phyloP scores from a whole-genome alignment of 192 early-diverging fungal genomes.

The Pilaira anomala region DNA sequence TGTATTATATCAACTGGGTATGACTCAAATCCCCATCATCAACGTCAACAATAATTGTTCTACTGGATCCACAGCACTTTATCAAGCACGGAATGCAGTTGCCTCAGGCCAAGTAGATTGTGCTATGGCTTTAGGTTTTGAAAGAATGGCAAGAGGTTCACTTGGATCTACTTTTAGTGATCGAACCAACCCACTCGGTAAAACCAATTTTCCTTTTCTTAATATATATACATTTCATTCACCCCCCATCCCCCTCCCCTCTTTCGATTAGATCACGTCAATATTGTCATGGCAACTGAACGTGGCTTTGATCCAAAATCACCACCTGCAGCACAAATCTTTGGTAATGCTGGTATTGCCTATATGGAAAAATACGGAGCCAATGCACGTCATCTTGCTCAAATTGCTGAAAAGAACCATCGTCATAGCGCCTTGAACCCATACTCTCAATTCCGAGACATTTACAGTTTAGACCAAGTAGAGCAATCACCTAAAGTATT shows the following conservation, averaged over 20 bases:
- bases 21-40: constrained; percentile 65
- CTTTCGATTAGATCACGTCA: constrained; percentile 46
- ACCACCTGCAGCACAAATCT: constrained; percentile 67
- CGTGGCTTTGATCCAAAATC: constrained; percentile 50
- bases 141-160: constrained; percentile 62
- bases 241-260: neutral
- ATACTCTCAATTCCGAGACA: constrained; percentile 67
- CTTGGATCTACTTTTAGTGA: constrained; percentile 51
- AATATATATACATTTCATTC: neutral
- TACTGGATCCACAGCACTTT: constrained; percentile 70
- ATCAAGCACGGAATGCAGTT: constrained; percentile 58
- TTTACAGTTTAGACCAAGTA: constrained; percentile 60
- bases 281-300: constrained; percentile 53
- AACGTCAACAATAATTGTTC: constrained; percentile 82
- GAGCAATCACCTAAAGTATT: constrained; percentile 58
- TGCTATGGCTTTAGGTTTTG: constrained; percentile 74
- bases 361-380: constrained; percentile 66
- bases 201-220: neutral
- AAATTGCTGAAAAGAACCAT: constrained; percentile 76
- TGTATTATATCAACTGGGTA: constrained; percentile 68
- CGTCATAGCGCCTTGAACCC: constrained; percentile 65
- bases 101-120: constrained; percentile 60
- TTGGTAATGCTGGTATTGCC: constrained; percentile 69
- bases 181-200: constrained; percentile 60
- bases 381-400: constrained; percentile 53